Base-by-base conservation (phyloP, 805 yeast species). In the Phaffomyces antillensis region DNA sequence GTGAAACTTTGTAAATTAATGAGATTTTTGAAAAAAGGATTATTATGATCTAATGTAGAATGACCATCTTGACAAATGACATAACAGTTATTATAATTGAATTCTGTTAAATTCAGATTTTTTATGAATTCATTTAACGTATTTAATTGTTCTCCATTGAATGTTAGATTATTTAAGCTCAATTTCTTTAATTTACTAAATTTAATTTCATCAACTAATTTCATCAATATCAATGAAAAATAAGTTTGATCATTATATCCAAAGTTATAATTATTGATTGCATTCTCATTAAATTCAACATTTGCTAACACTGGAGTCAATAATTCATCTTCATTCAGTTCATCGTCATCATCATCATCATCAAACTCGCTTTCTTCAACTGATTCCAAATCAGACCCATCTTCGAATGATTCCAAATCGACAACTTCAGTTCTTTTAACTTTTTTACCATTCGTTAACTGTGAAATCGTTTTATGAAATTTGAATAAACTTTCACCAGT, bases 361-460 rank as follows among this genome's bases (percentile, higher is more conserved):
- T 23, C 37, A 9, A 24, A n/a, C 11, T 39, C 39, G 5, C 17
- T 44, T 4, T 43, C 31, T 15, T 36, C 38, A 26, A 38, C 40
- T 15, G 34, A 39, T 7, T 41, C 40, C 12, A 11, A 11, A 28
- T 28, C 30, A 28, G 30, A 28, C 5, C 35, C 40, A 25, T 46
- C 47, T 33, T 40, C 43, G n/a, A 45, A 41, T 4, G 23, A 11
- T 11, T 37, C 42, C 17, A 44, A 23, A 34, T 44, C 44, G 26
- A 33, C 42, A 5, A 40, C 38, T 17, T 37, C 25, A 3, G 36
- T 26, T 23, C 41, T 32, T 25, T 31, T 37, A 16, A 32, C 23
- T 17, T 23, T 32, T 26, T 16, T 39, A 16, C 6, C 10, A 8
- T 40, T 32, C 7, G 30, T 30, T 12, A 47, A 20, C 4, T 39